Evolutionary conservation across 164 flowering plant species (phyloP).

Genomic region (Taxillus chinensis): DNA sequence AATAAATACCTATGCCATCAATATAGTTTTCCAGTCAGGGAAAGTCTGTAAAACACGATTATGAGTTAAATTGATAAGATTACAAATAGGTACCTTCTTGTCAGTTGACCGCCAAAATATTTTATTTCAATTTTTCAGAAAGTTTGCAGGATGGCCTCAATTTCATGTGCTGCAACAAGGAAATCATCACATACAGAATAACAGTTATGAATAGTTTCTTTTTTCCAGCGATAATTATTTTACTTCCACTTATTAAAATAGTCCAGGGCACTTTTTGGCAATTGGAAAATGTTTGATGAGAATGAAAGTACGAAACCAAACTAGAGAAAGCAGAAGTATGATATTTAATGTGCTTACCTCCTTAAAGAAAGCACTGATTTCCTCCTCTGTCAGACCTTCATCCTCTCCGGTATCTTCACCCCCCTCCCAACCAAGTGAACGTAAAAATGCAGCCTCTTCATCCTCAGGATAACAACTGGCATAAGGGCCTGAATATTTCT

Average conservation of each 20-base stretch:
- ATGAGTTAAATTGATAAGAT: too few relatives aligned
- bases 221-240: too few relatives aligned
- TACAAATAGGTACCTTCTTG: constrained; percentile 1
- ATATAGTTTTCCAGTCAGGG: too few relatives aligned
- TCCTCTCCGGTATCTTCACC: constrained; percentile 18
- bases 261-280: not conserved
- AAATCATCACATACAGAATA: not conserved
- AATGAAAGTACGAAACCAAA: not conserved
- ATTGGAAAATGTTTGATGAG: not conserved
- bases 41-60: too few relatives aligned
- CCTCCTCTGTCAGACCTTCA: constrained; percentile 25
- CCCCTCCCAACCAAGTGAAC: constrained; percentile 22
- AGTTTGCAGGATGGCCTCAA: constrained; percentile 7
- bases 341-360: constrained; percentile 1
- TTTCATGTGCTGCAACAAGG: constrained; percentile 10
- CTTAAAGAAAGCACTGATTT: constrained; percentile 15
- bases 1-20: too few relatives aligned
- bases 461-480: constrained; percentile 9
- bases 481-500: constrained; percentile 6
- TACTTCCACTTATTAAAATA: too few relatives aligned
- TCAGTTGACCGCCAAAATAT: constrained; percentile 9
- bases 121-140: constrained; percentile 8
- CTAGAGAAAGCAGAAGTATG: not conserved
- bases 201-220: too few relatives aligned
- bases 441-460: constrained; percentile 19